Evolutionary conservation across 2,329 filamentous ascomycete genomes (phyloP).

Genomic region (Coccinonectria pachysandricola): DNA sequence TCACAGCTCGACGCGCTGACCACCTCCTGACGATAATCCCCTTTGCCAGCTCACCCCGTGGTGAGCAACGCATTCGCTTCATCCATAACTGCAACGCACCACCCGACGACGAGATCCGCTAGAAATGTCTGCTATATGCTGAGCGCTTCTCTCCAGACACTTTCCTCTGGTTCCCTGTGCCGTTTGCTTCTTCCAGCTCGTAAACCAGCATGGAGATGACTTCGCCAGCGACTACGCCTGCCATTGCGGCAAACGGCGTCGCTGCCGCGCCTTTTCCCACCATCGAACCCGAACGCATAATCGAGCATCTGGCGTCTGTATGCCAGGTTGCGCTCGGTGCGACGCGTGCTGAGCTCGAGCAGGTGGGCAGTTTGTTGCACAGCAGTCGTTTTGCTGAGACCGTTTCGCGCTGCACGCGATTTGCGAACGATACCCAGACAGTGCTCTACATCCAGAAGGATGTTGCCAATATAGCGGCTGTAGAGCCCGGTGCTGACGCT

Average conservation of each 20-base stretch:
- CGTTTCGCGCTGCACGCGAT: slow-evolving; percentile 75
- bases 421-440: slow-evolving; percentile 78
- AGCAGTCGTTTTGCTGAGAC: slow-evolving; percentile 65
- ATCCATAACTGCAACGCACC: too few species aligned
- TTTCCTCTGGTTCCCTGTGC: slow-evolving; percentile 9
- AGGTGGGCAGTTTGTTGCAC: slow-evolving; percentile 73
- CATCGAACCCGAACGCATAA: slow-evolving; percentile 57
- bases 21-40: too few species aligned
- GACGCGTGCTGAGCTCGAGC: slow-evolving; percentile 67
- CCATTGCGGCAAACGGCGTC: slow-evolving; percentile 37
- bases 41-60: too few species aligned
- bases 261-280: slow-evolving; percentile 37
- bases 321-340: slow-evolving; percentile 67
- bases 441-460: slow-evolving; percentile 91
- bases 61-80: too few species aligned
- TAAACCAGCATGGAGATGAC: slow-evolving; percentile 47
- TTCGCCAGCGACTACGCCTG: slow-evolving; percentile 30
- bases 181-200: slow-evolving; percentile 9
- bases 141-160: slow-evolving; percentile 11
- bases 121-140: slow-evolving; percentile 21
- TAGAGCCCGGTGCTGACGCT: slow-evolving; percentile 38
- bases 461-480: slow-evolving; percentile 42
- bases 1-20: too few species aligned
- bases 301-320: slow-evolving; percentile 62
- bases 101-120: too few species aligned